Conservation (phyloP, 1,139 yeast species). For the Kodamaea sp. region DNA sequence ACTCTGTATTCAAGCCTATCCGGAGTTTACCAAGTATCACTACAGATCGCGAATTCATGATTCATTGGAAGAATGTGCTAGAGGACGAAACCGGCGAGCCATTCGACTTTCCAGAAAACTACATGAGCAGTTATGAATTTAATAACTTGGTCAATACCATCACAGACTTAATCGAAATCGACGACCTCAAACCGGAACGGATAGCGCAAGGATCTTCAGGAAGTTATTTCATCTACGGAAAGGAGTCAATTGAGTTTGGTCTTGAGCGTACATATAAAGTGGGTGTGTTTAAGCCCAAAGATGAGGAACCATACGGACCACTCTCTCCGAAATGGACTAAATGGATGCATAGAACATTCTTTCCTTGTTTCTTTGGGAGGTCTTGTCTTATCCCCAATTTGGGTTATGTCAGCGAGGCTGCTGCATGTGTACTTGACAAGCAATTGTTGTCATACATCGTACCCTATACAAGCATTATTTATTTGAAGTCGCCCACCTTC, state of each 20-base stretch:
- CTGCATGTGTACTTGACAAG: slow-evolving; percentile 65
- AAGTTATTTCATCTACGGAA: slow-evolving; percentile 56
- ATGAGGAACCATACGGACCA: slow-evolving; percentile 82
- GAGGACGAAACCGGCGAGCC: slow-evolving; percentile 9
- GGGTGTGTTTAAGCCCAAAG: slow-evolving; percentile 77
- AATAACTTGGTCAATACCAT: slow-evolving; percentile 39
- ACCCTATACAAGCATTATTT: slow-evolving; percentile 64
- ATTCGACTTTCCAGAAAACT: slow-evolving; percentile 23
- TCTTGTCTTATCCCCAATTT: slow-evolving; percentile 72
- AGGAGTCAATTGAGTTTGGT: slow-evolving; percentile 9
- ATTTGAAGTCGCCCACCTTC: slow-evolving; percentile 54
- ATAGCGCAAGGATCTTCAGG: slow-evolving; percentile 73
- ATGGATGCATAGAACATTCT: slow-evolving; percentile 74
- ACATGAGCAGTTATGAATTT: slow-evolving; percentile 33
- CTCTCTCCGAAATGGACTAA: slow-evolving; percentile 79
- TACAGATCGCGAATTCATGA: slow-evolving; percentile 18
- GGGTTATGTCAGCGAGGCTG: slow-evolving; percentile 73
- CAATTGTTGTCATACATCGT: slow-evolving; percentile 61
- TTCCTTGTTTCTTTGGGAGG: slow-evolving; percentile 77
- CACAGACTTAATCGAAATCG: slow-evolving; percentile 42
- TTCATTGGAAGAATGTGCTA: slow-evolving; percentile 15
- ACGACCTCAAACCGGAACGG: slow-evolving; percentile 44
- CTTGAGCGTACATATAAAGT: slow-evolving; percentile 22
- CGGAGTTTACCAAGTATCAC: slow-evolving; percentile 21
- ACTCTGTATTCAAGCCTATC: slow-evolving; percentile 52